These are phyloP conservation scores for Fusarium brevicatenulatum DNA, from an alignment of 2,329 filamentous ascomycete species.

Conservation along the genomic window DNA sequence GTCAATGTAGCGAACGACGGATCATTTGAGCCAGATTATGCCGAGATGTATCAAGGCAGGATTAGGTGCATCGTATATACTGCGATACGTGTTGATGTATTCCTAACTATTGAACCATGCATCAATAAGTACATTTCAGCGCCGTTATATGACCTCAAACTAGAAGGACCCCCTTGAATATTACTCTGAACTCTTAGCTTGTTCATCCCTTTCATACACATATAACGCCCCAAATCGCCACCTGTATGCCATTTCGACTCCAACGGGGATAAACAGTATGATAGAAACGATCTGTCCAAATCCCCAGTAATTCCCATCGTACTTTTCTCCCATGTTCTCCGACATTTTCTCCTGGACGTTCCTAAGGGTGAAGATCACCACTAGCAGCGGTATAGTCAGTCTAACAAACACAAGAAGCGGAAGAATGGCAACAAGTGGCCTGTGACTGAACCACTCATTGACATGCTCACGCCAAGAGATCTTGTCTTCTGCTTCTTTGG, in stretches of 20 bases:
- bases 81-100: neutral
- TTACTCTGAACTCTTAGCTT: neutral
- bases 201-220: too few relatives aligned
- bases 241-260: slow-evolving; percentile 28
- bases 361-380: slow-evolving; percentile 18
- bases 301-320: slow-evolving; percentile 26
- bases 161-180: neutral
- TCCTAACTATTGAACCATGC: neutral
- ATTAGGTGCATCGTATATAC: neutral
- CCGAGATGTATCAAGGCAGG: neutral
- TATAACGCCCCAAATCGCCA: slow-evolving; percentile 18
- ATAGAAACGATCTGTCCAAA: slow-evolving; percentile 42
- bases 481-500: neutral
- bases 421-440: neutral
- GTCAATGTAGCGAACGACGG: neutral
- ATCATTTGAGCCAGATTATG: neutral
- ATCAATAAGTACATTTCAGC: neutral
- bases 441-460: slow-evolving; percentile 4
- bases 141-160: neutral
- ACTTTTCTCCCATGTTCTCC: neutral
- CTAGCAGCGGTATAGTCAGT: slow-evolving; percentile 16
- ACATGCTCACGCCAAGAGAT: neutral
- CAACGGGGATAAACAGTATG: slow-evolving; percentile 37
- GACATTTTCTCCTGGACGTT: slow-evolving; percentile 14
- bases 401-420: slow-evolving; percentile 10